Evolutionary conservation across 257 asterid species (phyloP).

Genomic region (Coffea canephora): DNA sequence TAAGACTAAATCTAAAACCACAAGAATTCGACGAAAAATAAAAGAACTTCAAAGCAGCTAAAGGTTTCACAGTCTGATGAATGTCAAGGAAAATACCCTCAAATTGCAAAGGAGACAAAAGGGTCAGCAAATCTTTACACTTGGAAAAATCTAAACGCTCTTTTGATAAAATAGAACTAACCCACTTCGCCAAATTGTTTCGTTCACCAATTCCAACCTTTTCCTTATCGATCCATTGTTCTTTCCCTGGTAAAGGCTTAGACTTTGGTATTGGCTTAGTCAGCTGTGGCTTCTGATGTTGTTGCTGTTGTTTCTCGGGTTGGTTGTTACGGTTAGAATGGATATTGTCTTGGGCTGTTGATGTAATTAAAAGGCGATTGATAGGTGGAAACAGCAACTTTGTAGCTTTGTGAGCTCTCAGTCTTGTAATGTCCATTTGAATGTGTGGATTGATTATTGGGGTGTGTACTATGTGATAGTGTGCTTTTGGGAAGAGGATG

Average conservation of each 20-base stretch:
- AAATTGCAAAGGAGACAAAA: conserved; percentile 49
- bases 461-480: neutral
- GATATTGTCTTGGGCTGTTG: conserved; percentile 8
- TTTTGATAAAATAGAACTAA: conserved; percentile 49
- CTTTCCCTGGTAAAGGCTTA: neutral
- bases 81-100: conserved; percentile 60
- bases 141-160: conserved; percentile 39
- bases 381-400: conserved; percentile 11
- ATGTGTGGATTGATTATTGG: neutral
- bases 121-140: conserved; percentile 44
- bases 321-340: neutral
- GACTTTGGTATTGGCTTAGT: neutral
- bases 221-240: conserved; percentile 1
- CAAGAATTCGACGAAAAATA: conserved; percentile 46
- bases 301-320: neutral
- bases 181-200: conserved; percentile 22
- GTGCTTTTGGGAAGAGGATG: neutral
- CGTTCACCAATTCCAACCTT: conserved; percentile 1
- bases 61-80: conserved; percentile 53
- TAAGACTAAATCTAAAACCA: conserved; percentile 54
- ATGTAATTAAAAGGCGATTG: conserved; percentile 20
- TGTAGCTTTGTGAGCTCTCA: conserved; percentile 18
- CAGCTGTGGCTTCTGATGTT: neutral
- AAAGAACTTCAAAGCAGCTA: conserved; percentile 60
- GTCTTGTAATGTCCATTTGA: conserved; percentile 20